Evolutionary conservation across 371 early-diverging fungal species (phyloP), one percentile per base, ranked within the genome.

Genomic region (Saksenaea vasiformis): DNA sequence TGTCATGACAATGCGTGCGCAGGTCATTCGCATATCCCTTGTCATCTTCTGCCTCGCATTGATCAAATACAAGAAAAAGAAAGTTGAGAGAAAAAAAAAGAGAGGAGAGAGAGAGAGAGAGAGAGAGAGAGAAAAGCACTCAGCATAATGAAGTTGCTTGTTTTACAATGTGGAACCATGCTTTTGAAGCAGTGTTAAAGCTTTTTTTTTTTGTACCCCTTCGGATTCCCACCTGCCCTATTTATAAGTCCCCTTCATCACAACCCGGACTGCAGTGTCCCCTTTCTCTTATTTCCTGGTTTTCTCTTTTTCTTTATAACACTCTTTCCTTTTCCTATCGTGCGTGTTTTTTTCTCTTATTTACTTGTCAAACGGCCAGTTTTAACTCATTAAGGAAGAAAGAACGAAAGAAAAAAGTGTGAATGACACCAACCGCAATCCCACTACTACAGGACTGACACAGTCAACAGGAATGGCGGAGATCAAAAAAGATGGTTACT

Each of bases 401-500:
- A 39, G n/a, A 39, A 39, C 1, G 3, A 39, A 39, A 39, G n/a
- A n/a, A n/a, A n/a, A n/a, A n/a, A n/a, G n/a, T n/a, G 39, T 39
- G 39, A 11, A 39, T n/a, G 39, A 39, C 39, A 2, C n/a, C 39
- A 39, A 14, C 39, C n/a, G 1, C 39, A 39, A 14, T 39, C 15
- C 39, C 11, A n/a, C n/a, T 3, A 39, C 11, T 2, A 39, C 11
- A 39, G 39, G 2, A 39, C 39, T 39, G 39, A 39, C 39, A 39
- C 39, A 39, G 39, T n/a, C 39, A 39, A 39, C 39, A 39, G 51
- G 24, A 26, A 80, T 80, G 80, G 65, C 78, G 59, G 77, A 76
- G 64, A 77, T 77, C 22, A 77, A 73, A 66, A 93, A 90, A 66
- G 76, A 86, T 51, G 92, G 92, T 36, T 83, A 89, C 66, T 73